Percentiles rank a stretch among this genome's conserved stretches.
Conservation (phyloP, 495 filamentous ascomycete species). For the Chaetomium tenue region DNA sequence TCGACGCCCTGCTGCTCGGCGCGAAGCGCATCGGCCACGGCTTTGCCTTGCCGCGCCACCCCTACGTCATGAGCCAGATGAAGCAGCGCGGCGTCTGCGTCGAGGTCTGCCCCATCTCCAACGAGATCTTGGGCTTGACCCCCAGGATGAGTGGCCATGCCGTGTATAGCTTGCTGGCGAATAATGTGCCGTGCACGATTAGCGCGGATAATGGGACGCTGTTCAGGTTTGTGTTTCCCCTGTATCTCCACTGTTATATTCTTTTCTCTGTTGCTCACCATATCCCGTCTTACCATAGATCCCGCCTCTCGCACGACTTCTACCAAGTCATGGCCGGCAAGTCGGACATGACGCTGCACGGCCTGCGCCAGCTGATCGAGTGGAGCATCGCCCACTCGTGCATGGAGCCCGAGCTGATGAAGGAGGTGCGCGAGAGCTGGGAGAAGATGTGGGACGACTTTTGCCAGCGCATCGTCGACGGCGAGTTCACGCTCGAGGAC, state of each 20-base stretch:
- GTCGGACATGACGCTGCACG: slow-evolving; percentile 50
- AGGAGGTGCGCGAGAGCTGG: slow-evolving; percentile 42
- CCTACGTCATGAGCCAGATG: slow-evolving; percentile 75
- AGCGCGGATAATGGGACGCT: slow-evolving; percentile 57
- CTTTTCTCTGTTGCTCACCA: too few relatives aligned
- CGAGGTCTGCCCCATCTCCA: slow-evolving; percentile 88
- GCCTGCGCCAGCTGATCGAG: slow-evolving; percentile 53
- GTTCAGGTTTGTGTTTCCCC: slow-evolving; percentile 38
- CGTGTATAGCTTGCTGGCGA: slow-evolving; percentile 51
- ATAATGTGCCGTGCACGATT: slow-evolving; percentile 53
- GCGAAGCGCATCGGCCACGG: slow-evolving; percentile 88
- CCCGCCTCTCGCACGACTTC: slow-evolving; percentile 57
- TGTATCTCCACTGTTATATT: neutral
- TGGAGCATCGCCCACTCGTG: slow-evolving; percentile 57
- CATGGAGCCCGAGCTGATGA: slow-evolving; percentile 38
- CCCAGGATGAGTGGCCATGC: slow-evolving; percentile 47
- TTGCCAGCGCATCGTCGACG: slow-evolving; percentile 37
- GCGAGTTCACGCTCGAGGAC: slow-evolving; percentile 25
- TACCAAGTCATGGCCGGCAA: slow-evolving; percentile 57
- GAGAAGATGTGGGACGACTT: slow-evolving; percentile 47
- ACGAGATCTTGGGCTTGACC: slow-evolving; percentile 66
- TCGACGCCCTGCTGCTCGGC: slow-evolving; percentile 80
- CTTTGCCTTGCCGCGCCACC: slow-evolving; percentile 85
- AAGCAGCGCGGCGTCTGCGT: slow-evolving; percentile 78
- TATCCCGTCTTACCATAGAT: slow-evolving; percentile 33